A percentile compares a stretch with the other conserved stretches of the same genome.
These are phyloP conservation scores for Pseudomonodictys pantanalensis DNA, from an alignment of 495 filamentous ascomycete species.

Conservation along the genomic window DNA sequence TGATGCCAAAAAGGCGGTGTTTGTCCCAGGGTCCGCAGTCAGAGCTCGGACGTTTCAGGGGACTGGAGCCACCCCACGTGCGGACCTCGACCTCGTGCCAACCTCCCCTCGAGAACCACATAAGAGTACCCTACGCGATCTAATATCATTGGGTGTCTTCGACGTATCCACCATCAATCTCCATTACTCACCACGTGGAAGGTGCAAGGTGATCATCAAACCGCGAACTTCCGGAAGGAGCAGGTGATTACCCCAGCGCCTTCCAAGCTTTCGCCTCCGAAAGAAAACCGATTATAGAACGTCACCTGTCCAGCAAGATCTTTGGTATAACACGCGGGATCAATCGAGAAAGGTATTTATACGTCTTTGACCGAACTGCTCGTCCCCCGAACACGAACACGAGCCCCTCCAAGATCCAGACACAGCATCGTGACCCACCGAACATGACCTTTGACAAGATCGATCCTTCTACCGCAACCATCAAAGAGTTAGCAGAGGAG, in stretches of 20 bases:
- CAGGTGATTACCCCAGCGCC: background rate
- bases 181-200: no score
- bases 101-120: background rate
- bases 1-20: background rate
- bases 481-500: constrained; percentile 42
- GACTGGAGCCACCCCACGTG: background rate
- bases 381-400: no score
- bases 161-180: no score
- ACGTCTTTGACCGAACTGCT: no score
- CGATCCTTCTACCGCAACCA: constrained; percentile 14
- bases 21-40: background rate
- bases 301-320: background rate
- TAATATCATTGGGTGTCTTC: background rate
- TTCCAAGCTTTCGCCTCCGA: background rate
- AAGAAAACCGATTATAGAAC: background rate
- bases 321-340: no score
- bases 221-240: no score
- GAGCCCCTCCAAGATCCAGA: no score
- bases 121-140: background rate
- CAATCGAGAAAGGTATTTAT: no score
- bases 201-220: no score
- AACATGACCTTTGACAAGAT: constrained; percentile 7
- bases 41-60: background rate
- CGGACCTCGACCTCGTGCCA: background rate
- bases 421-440: no score